A percentile compares a stretch with the other conserved stretches of the same genome.
phyloP scores from a whole-genome alignment of 805 yeast genomes.

The Citeromyces matritensis region DNA sequence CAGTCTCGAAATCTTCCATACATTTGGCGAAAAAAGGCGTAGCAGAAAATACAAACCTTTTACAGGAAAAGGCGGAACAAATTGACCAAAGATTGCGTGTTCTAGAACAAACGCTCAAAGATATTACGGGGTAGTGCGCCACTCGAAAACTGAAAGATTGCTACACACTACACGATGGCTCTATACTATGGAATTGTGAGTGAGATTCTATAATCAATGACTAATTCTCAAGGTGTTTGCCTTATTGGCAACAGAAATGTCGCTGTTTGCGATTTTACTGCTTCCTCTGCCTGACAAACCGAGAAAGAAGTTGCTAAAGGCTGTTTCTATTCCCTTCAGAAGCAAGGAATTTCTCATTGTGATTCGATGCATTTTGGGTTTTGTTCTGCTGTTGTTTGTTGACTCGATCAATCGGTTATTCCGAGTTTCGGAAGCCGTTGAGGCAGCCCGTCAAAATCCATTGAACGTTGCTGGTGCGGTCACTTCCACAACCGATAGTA shows the following conservation, averaged over 20 bases:
- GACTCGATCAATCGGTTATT: slow-evolving; percentile 81
- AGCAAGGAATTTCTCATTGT: slow-evolving; percentile 62
- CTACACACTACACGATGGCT: too few species aligned
- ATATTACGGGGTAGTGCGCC: too few species aligned
- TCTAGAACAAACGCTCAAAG: too few species aligned
- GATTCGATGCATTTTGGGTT: slow-evolving; percentile 68
- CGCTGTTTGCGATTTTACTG: slow-evolving; percentile 62
- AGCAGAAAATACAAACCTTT: too few species aligned
- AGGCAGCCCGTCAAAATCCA: not conserved
- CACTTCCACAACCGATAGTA: slow-evolving; percentile 35
- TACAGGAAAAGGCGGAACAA: too few species aligned
- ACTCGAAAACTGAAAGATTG: too few species aligned
- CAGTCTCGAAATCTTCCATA: too few species aligned
- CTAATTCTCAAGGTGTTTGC: slow-evolving; percentile 65
- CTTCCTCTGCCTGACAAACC: slow-evolving; percentile 70
- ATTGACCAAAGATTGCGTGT: too few species aligned
- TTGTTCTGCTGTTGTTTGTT: slow-evolving; percentile 68
- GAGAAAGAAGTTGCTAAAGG: slow-evolving; percentile 51
- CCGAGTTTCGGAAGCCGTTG: slow-evolving; percentile 22
- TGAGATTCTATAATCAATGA: too few species aligned
- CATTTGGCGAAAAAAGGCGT: too few species aligned
- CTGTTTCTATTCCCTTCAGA: slow-evolving; percentile 54
- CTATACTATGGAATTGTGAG: too few species aligned
- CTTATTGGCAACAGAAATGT: slow-evolving; percentile 68
- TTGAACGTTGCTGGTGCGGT: slow-evolving; percentile 11